phyloP scores from a whole-genome alignment of 345 rosid species.

The Streptanthus diversifolius region DNA sequence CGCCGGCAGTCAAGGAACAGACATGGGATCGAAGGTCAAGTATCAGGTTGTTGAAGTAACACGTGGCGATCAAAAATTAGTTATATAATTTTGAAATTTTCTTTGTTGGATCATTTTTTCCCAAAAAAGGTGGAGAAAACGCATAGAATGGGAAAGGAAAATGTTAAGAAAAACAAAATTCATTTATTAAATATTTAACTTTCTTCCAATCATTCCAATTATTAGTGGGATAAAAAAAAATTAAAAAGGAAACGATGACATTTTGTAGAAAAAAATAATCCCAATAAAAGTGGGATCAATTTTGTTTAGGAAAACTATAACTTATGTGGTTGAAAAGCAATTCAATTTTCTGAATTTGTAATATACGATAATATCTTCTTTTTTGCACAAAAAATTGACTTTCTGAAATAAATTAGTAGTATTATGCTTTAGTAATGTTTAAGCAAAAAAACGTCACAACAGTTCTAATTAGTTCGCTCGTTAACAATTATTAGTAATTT shows the following conservation, averaged over 20 bases:
- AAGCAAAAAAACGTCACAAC: conserved; percentile 17
- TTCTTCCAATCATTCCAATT: neutral
- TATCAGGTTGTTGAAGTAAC: conserved; percentile 36
- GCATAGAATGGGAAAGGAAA: neutral
- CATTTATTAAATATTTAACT: neutral
- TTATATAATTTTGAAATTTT: conserved; percentile 12
- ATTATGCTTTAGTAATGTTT: neutral
- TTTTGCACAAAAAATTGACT: neutral
- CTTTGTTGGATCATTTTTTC: neutral
- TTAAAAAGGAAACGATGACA: neutral
- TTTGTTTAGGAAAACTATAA: neutral
- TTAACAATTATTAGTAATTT: neutral
- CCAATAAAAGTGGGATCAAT: conserved; percentile 7
- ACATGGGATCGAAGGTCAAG: conserved; percentile 21
- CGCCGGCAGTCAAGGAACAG: conserved; percentile 32
- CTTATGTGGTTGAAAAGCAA: neutral
- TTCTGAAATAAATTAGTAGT: neutral
- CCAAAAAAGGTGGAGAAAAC: neutral
- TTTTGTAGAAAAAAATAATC: neutral
- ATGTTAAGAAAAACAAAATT: neutral
- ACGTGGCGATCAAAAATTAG: conserved; percentile 41
- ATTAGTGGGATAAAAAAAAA: neutral
- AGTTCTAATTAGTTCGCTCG: neutral
- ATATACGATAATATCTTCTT: neutral
- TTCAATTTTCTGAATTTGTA: neutral